Evolutionary conservation across 805 yeast species (phyloP).

Genomic region (Saccharomycopsis synnaedendra): DNA sequence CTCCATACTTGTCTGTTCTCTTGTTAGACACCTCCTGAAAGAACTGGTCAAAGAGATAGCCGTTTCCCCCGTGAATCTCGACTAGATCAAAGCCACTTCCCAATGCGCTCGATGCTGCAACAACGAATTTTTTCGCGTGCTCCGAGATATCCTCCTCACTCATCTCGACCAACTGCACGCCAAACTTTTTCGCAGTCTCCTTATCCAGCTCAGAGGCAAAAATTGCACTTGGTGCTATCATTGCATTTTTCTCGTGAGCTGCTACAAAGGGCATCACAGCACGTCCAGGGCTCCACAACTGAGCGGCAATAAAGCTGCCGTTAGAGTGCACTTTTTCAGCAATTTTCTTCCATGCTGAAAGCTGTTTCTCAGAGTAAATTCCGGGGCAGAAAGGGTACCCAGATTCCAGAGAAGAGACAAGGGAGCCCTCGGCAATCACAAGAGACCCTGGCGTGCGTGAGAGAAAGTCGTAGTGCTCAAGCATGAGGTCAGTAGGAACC

Average conservation of each 20-base stretch:
- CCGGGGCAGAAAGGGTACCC: conserved; percentile 35
- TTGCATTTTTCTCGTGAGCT: conserved; percentile 27
- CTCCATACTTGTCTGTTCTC: conserved; percentile 56
- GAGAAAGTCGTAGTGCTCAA: conserved; percentile 45
- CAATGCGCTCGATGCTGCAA: conserved; percentile 38
- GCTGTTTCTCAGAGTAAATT: conserved; percentile 37
- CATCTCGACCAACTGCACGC: conserved; percentile 25
- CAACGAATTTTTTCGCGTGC: conserved; percentile 30
- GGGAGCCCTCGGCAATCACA: conserved; percentile 49
- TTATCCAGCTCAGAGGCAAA: conserved; percentile 26
- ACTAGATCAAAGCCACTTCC: conserved; percentile 45
- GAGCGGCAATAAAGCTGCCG: conserved; percentile 33
- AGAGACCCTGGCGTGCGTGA: conserved; percentile 48
- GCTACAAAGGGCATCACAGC: conserved; percentile 28
- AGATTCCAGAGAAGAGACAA: conserved; percentile 31
- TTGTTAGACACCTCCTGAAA: conserved; percentile 33
- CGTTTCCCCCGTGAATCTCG: conserved; percentile 56
- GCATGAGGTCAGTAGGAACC: conserved; percentile 28
- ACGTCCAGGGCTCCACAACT: conserved; percentile 43
- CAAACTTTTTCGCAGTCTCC: conserved; percentile 23
- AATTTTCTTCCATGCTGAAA: conserved; percentile 36
- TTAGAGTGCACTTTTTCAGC: conserved; percentile 39
- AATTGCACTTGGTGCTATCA: conserved; percentile 28
- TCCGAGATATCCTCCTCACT: conserved; percentile 29
- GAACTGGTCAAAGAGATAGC: conserved; percentile 42